phyloP scores from a whole-genome alignment of 352 stramenopile species.

The Globisporangium abappressorium region DNA sequence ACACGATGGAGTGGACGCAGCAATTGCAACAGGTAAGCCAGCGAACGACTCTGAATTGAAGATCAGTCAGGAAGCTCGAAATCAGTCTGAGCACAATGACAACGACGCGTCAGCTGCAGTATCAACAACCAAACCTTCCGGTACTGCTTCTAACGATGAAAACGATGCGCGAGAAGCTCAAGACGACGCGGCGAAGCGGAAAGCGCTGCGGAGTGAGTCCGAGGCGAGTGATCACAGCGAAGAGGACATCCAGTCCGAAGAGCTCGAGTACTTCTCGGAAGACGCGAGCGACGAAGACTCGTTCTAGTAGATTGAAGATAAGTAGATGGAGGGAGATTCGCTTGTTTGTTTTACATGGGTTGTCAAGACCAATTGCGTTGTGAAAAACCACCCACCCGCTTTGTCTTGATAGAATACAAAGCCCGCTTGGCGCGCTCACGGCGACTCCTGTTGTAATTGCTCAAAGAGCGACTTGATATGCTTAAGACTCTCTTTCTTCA shows the following conservation, averaged over 20 bases:
- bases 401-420: too few relatives aligned
- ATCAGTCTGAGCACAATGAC: not conserved
- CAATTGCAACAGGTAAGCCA: not conserved
- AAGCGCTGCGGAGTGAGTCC: constrained; percentile 37
- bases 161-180: constrained; percentile 8
- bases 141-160: not conserved
- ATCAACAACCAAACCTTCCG: not conserved
- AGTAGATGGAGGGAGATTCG: not conserved
- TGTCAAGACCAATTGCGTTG: not conserved
- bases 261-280: constrained; percentile 84
- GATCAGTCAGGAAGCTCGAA: not conserved
- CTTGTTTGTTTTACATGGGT: not conserved
- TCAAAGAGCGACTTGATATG: constrained; percentile 81
- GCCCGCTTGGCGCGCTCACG: constrained; percentile 18
- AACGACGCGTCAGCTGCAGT: not conserved
- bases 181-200: constrained; percentile 44
- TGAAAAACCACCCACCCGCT: too few relatives aligned
- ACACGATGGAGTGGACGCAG: not conserved
- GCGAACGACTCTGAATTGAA: not conserved
- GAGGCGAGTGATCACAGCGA: constrained; percentile 56
- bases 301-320: constrained; percentile 41
- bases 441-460: constrained; percentile 53
- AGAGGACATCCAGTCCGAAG: constrained; percentile 69
- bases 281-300: constrained; percentile 79
- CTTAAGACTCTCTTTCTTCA: constrained; percentile 65